phyloP scores from a whole-genome alignment of 2,329 filamentous ascomycete species.

The Penicillium rolfsii region DNA sequence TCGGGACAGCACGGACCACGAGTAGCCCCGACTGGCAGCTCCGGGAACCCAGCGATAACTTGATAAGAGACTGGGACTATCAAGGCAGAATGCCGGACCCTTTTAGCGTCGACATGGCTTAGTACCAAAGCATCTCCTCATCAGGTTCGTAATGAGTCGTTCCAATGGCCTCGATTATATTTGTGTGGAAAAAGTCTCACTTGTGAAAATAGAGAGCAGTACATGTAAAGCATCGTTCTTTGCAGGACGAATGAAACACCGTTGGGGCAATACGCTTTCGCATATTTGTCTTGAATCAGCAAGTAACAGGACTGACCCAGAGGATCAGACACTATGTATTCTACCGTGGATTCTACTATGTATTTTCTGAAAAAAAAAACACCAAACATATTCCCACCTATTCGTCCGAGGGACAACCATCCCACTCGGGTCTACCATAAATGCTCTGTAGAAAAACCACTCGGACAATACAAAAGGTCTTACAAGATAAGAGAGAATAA shows the following conservation, averaged over 20 bases:
- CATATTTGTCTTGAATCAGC: not conserved
- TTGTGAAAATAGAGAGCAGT: too few relatives aligned
- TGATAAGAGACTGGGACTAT: too few relatives aligned
- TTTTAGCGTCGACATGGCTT: too few relatives aligned
- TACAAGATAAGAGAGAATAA: constrained; percentile 24
- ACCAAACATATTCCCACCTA: not conserved
- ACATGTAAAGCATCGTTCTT: too few relatives aligned
- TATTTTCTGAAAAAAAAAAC: constrained; percentile 6
- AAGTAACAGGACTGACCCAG: not conserved
- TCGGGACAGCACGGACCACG: constrained; percentile 33
- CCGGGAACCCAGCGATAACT: not conserved
- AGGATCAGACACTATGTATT: constrained; percentile 12
- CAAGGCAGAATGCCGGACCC: too few relatives aligned
- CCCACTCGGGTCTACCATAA: constrained; percentile 1
- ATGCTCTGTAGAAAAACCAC: constrained; percentile 1
- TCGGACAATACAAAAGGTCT: constrained; percentile 7
- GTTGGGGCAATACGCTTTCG: not conserved
- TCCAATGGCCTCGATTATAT: too few relatives aligned
- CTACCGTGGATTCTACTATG: not conserved
- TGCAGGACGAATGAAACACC: too few relatives aligned
- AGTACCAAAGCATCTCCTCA: too few relatives aligned
- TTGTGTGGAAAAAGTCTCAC: too few relatives aligned
- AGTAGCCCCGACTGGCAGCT: constrained; percentile 4
- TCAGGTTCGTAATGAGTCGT: too few relatives aligned
- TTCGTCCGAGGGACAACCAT: not conserved